These are phyloP conservation scores for Pythium volutum DNA, from an alignment of 352 stramenopile species.

Conservation along the genomic window DNA sequence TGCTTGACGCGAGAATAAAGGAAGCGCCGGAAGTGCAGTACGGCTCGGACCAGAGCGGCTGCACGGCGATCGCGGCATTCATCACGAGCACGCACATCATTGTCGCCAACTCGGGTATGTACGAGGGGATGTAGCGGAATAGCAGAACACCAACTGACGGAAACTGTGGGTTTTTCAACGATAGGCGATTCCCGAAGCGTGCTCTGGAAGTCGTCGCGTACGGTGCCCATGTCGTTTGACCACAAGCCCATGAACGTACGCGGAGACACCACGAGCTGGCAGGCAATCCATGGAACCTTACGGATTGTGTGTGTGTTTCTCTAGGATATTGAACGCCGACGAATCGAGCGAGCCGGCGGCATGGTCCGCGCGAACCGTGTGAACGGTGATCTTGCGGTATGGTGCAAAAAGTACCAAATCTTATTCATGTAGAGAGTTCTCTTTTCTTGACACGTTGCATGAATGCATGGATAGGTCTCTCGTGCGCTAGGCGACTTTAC, in stretches of 20 bases:
- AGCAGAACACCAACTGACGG: neutral
- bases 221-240: conserved; percentile 84
- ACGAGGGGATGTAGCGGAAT: no score
- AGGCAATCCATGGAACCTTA: no score
- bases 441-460: neutral
- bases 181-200: conserved; percentile 77
- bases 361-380: conserved; percentile 76
- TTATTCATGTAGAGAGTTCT: neutral
- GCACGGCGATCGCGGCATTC: conserved; percentile 71
- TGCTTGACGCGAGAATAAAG: conserved; percentile 61
- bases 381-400: conserved; percentile 76
- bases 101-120: conserved; percentile 69
- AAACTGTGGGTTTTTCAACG: neutral
- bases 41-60: conserved; percentile 68
- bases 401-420: conserved; percentile 16
- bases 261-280: no score
- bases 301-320: no score
- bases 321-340: conserved; percentile 49
- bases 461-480: conserved; percentile 51
- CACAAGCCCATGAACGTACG: conserved; percentile 90
- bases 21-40: conserved; percentile 42
- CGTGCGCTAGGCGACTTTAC: conserved; percentile 75
- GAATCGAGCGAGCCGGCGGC: conserved; percentile 72
- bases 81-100: conserved; percentile 70
- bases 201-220: conserved; percentile 45